Percentiles rank a stretch among this genome's conserved stretches.
Evolutionary conservation across 139 green algal genomes (phyloP).

Genomic region (Edaphochlamys debaryana): DNA sequence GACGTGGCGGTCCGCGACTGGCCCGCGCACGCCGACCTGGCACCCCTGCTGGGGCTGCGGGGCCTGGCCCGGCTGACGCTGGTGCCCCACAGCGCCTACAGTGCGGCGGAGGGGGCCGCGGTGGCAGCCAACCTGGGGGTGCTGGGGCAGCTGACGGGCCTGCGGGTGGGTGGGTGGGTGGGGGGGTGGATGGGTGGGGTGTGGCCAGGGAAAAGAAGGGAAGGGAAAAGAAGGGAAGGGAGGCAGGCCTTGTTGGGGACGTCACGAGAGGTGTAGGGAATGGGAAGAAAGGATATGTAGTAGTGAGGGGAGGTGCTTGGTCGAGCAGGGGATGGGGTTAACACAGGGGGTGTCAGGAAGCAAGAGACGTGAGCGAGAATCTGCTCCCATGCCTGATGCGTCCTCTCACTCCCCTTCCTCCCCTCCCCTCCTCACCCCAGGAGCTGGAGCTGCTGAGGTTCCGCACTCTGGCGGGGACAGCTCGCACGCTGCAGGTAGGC

Average conservation of each 20-base stretch:
- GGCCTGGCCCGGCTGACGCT: slow-evolving; percentile 18
- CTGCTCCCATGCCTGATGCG: neutral
- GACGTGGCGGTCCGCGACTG: slow-evolving; percentile 22
- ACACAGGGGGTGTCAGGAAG: neutral
- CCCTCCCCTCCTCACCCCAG: neutral
- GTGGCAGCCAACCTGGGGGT: slow-evolving; percentile 5
- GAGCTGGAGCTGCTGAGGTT: slow-evolving; percentile 26
- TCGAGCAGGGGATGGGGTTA: neutral
- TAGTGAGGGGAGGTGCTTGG: neutral
- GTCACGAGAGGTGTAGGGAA: too few species aligned
- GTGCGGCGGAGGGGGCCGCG: neutral
- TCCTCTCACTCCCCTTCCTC: neutral
- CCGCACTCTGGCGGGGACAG: slow-evolving; percentile 28
- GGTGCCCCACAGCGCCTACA: slow-evolving; percentile 25
- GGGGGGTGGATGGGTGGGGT: neutral
- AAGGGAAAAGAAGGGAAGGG: neutral
- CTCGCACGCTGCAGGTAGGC: slow-evolving; percentile 17
- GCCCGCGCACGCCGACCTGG: neutral
- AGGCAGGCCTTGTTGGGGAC: neutral
- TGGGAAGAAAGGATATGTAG: too few species aligned
- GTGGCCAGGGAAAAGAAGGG: too few species aligned
- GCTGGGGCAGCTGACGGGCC: neutral
- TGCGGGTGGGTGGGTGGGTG: neutral
- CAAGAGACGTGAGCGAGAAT: too few species aligned
- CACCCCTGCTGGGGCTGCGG: neutral